phyloP scores from a whole-genome alignment of 2,329 filamentous ascomycete species.

The Fusarium nelsonii region DNA sequence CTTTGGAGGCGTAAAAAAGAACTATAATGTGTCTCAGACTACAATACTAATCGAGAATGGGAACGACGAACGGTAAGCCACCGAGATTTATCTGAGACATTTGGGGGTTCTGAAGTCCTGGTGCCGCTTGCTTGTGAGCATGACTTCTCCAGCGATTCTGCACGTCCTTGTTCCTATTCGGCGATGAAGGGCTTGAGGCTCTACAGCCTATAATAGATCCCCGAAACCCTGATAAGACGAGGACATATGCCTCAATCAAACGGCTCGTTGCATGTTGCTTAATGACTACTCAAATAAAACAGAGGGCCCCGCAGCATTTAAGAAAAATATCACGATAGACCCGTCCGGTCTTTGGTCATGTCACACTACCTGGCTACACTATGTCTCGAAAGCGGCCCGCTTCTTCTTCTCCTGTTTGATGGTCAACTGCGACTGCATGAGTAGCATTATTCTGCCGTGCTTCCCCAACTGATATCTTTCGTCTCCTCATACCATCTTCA shows the following conservation, averaged over 20 bases:
- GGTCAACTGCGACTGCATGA: constrained; percentile 15
- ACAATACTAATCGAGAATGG: constrained; percentile 3
- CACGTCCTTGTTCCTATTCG: constrained; percentile 33
- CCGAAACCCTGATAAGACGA: constrained; percentile 30
- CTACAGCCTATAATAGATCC: constrained; percentile 11
- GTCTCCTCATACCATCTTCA: constrained; percentile 13
- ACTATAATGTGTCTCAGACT: constrained; percentile 1
- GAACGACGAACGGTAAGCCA: neutral
- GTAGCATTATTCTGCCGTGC: constrained; percentile 12
- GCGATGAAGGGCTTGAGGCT: constrained; percentile 16
- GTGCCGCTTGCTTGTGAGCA: constrained; percentile 6
- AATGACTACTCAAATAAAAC: constrained; percentile 6
- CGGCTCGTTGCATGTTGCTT: constrained; percentile 8
- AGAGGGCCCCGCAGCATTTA: neutral
- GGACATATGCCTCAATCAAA: constrained; percentile 24
- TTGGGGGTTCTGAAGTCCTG: constrained; percentile 1
- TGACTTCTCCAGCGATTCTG: constrained; percentile 36
- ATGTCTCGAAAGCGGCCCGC: neutral
- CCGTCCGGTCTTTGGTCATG: constrained; percentile 5
- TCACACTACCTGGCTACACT: neutral
- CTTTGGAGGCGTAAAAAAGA: neutral
- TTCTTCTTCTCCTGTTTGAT: constrained; percentile 14
- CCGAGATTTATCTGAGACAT: constrained; percentile 30
- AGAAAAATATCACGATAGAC: constrained; percentile 22
- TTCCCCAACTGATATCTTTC: constrained; percentile 20